Evolutionary conservation across 768 basidiomycete genomes (phyloP).

Genomic region (Mycena galopus): DNA sequence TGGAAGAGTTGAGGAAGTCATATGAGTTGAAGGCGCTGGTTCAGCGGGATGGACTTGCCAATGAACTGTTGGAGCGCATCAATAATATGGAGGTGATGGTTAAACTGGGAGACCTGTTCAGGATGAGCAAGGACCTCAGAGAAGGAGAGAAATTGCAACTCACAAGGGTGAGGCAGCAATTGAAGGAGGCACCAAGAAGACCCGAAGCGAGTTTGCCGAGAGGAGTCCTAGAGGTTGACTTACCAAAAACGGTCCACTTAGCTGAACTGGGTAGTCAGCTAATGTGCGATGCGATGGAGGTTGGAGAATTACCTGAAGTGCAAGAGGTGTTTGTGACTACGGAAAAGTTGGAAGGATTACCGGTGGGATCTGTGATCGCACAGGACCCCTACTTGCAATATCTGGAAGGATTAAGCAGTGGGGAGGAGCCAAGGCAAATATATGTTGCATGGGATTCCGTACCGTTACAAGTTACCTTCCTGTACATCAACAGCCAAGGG

Average conservation of each 20-base stretch:
- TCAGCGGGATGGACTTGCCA: neutral
- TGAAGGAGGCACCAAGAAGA: too few relatives aligned
- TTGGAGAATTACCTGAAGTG: slow-evolving; percentile 1
- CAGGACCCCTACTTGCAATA: slow-evolving; percentile 13
- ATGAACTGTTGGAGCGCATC: slow-evolving; percentile 5
- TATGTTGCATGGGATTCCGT: slow-evolving; percentile 3
- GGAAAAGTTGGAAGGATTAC: neutral
- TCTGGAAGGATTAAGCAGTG: neutral
- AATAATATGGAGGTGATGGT: slow-evolving; percentile 7
- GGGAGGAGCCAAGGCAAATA: neutral
- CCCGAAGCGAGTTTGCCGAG: neutral
- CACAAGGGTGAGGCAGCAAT: neutral
- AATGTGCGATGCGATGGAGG: neutral
- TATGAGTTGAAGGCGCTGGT: slow-evolving; percentile 8
- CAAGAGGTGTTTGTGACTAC: slow-evolving; percentile 8
- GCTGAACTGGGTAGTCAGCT: neutral
- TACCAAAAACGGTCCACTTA: too few relatives aligned
- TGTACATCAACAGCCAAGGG: slow-evolving; percentile 31
- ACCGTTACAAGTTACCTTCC: neutral
- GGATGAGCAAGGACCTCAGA: slow-evolving; percentile 7
- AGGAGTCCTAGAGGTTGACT: neutral
- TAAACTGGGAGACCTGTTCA: neutral
- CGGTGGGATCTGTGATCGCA: slow-evolving; percentile 8
- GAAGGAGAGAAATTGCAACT: slow-evolving; percentile 12
- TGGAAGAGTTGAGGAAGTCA: neutral